phyloP scores from a whole-genome alignment of 371 early-diverging fungal species.

The Conidiobolus incongruus region DNA sequence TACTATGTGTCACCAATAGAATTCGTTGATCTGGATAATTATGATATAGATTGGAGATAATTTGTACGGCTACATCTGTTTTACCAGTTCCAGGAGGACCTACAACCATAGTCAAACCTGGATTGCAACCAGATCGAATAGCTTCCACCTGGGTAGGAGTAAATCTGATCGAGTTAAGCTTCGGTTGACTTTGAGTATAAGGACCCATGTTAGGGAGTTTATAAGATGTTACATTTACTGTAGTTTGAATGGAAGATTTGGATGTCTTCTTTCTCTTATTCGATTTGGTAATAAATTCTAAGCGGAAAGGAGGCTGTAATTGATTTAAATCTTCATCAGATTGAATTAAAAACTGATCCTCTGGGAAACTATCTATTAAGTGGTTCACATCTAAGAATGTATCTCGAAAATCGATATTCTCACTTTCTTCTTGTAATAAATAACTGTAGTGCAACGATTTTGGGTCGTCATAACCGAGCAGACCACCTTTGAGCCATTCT shows the following conservation, averaged over 20 bases:
- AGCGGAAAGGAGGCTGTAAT: neutral
- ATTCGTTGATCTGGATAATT: slow-evolving; percentile 69
- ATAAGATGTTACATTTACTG: too few species aligned
- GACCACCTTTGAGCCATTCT: slow-evolving; percentile 67
- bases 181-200: slow-evolving; percentile 35
- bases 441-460: slow-evolving; percentile 38
- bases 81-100: slow-evolving; percentile 96
- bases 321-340: neutral
- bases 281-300: neutral
- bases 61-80: slow-evolving; percentile 90
- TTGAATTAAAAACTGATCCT: slow-evolving; percentile 8
- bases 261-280: too few species aligned
- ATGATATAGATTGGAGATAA: slow-evolving; percentile 79
- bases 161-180: slow-evolving; percentile 49
- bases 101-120: slow-evolving; percentile 74
- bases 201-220: slow-evolving; percentile 42
- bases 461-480: slow-evolving; percentile 89
- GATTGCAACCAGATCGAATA: slow-evolving; percentile 56
- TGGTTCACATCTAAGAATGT: slow-evolving; percentile 72
- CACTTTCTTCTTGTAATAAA: slow-evolving; percentile 18
- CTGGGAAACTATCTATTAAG: slow-evolving; percentile 39
- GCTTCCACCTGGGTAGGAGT: slow-evolving; percentile 75
- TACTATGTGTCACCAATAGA: slow-evolving; percentile 81
- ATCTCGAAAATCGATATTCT: slow-evolving; percentile 48
- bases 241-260: too few species aligned